Percentiles rank a stretch among this genome's conserved stretches.
These are phyloP conservation scores for Alternaria novae-zelandiae DNA, from an alignment of 2,329 filamentous ascomycete genomes.

Conservation along the genomic window DNA sequence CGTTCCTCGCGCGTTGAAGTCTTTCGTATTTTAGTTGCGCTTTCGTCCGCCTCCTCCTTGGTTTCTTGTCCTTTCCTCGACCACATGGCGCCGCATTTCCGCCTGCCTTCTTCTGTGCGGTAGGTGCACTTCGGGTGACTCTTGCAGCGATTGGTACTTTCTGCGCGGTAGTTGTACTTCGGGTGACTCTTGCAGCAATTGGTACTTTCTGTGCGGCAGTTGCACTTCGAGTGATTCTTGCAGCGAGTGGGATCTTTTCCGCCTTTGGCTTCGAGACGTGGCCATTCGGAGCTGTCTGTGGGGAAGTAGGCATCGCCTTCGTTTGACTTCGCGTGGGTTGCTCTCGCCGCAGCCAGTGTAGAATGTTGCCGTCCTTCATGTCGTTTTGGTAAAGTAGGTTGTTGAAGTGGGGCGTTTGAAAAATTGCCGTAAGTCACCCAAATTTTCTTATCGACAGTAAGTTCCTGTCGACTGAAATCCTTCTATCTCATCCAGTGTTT, in stretches of 20 bases:
- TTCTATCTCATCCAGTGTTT: neutral
- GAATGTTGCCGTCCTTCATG: neutral
- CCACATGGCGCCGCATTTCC: neutral
- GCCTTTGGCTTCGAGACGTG: neutral
- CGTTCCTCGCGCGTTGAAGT: neutral
- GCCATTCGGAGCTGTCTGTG: neutral
- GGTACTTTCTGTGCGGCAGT: neutral
- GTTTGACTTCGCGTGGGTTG: neutral
- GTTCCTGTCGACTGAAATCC: neutral
- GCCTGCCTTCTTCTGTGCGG: neutral
- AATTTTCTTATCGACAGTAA: neutral
- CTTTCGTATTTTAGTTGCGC: neutral
- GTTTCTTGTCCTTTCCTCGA: neutral
- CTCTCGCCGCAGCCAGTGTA: neutral
- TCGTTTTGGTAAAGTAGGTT: neutral
- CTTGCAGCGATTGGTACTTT: neutral
- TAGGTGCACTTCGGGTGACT: neutral
- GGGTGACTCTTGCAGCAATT: neutral
- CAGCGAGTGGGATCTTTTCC: neutral
- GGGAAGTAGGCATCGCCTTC: neutral
- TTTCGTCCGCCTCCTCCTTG: neutral
- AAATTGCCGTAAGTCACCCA: neutral
- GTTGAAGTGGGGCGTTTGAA: neutral
- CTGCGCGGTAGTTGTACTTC: neutral
- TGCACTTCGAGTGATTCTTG: neutral